phyloP scores from a whole-genome alignment of 176 grass and related monocot genomes.

The Carex cristatella region DNA sequence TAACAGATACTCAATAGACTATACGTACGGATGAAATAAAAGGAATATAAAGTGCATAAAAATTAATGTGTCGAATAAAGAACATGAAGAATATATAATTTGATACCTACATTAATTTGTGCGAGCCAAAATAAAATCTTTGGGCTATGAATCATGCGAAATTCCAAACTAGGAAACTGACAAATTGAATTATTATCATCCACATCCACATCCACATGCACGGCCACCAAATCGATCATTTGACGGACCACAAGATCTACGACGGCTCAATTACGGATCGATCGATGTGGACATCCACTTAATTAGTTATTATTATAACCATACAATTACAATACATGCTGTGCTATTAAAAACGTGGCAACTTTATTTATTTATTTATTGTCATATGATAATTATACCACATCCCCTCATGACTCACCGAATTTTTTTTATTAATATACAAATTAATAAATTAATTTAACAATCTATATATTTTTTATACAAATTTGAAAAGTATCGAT shows the following conservation, averaged over 20 bases:
- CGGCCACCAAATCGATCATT: background rate
- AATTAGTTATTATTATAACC: background rate
- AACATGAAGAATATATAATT: background rate
- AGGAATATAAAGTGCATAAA: no score
- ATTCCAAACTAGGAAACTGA: background rate
- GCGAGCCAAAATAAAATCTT: no score
- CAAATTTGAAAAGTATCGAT: no score
- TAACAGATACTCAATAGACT: background rate
- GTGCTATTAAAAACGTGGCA: background rate
- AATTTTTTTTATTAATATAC: no score
- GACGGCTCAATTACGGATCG: background rate
- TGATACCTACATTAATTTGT: no score
- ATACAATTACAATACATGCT: no score
- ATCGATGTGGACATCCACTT: background rate
- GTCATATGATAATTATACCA: background rate
- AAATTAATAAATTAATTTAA: no score
- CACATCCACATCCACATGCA: background rate
- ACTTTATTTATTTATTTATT: background rate
- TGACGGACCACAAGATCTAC: background rate
- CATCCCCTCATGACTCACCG: no score
- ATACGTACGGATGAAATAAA: no score
- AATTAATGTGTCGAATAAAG: background rate
- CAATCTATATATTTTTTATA: no score
- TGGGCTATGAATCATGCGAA: background rate
- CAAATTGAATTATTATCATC: no score